A percentile compares a stretch with the other conserved stretches of the same genome.
Conservation (phyloP, 805 yeast species). For the Naumovozyma baii region DNA sequence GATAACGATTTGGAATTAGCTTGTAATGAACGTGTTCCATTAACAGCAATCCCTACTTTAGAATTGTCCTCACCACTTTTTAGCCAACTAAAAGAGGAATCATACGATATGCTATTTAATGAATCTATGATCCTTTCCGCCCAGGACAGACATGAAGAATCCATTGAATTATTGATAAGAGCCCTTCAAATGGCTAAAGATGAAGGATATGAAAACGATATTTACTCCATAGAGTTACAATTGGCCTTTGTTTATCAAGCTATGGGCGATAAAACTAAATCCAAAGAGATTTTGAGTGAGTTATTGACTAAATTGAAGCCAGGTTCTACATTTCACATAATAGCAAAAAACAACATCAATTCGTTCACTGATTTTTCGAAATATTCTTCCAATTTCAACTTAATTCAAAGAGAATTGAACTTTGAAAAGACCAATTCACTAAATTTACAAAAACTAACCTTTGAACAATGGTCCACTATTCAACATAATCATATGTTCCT, state of each 20-base stretch:
- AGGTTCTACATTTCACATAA: slow-evolving; percentile 22
- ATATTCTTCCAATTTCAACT: slow-evolving; percentile 22
- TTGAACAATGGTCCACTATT: slow-evolving; percentile 20
- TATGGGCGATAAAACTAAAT: slow-evolving; percentile 30
- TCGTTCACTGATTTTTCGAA: slow-evolving; percentile 26
- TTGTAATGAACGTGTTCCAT: slow-evolving; percentile 61
- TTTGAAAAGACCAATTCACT: slow-evolving; percentile 15
- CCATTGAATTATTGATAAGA: slow-evolving; percentile 36
- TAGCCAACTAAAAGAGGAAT: slow-evolving; percentile 20
- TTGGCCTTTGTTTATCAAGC: slow-evolving; percentile 45
- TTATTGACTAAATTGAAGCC: slow-evolving; percentile 20
- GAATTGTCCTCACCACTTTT: slow-evolving; percentile 3
- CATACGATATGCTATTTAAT: slow-evolving; percentile 59
- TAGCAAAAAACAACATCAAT: slow-evolving; percentile 28
- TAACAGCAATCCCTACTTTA: slow-evolving; percentile 36
- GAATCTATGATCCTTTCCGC: slow-evolving; percentile 47
- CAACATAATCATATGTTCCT: slow-evolving; percentile 17
- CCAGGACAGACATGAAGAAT: slow-evolving; percentile 31
- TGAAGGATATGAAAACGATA: slow-evolving; percentile 37
- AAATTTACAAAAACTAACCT: slow-evolving; percentile 17
- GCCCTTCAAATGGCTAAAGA: slow-evolving; percentile 37
- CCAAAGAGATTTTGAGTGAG: slow-evolving; percentile 31
- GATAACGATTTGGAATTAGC: slow-evolving; percentile 44
- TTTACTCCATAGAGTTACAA: slow-evolving; percentile 55
- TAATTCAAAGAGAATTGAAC: slow-evolving; percentile 30